Base-by-base conservation (phyloP, 163 green algal species). In the Scenedesmus sp. region DNA sequence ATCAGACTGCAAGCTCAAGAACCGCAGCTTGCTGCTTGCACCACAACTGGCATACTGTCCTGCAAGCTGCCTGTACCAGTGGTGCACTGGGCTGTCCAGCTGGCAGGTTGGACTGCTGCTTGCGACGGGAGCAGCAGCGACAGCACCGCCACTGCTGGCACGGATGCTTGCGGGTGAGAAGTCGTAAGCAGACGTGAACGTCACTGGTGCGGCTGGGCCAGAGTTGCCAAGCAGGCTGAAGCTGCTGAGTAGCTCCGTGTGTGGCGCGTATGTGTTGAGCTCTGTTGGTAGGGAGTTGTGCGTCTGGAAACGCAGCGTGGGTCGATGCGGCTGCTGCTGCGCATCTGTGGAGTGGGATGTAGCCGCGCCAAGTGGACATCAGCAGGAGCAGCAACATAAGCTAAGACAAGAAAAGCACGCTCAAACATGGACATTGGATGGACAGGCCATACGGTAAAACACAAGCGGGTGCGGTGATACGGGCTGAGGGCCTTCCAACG, bases 1-100 rank as follows among this genome's bases (percentile, higher is more conserved):
- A 40, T 90, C 85, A 43, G 40, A 43, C 49, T 90, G 85, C n/a
- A 90, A 72, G 46, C 72, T 85, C 70, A 90, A 4, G 40, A 90
- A 90, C 46, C 65, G 35, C 33, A 90, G 33, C 85, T 37, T 51
- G 33, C 85, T 76, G 46, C 44, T 43, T 72, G 72, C 56, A 33
- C 65, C 16, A 40, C 40, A 35, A 40, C 40, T 15, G 5, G 81
- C 81, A 35, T 90, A 90, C 30, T 56, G 33, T 43, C 7, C 44
- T n/a, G 85, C 85, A 37, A 90, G 70, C 26, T 84, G 18, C 30
- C 42, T 30, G 42, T 59, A 90, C 85, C 85, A 90, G 15, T 35
- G 12, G 46, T 90, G 85, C 37, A 90, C 43, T 24, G 65, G 43
- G 72, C 85, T 90, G 46, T 76, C 30, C 0, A 90, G 49, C 65